Evolutionary conservation across 805 yeast species (phyloP).

Genomic region (Barnettozyma sp.): DNA sequence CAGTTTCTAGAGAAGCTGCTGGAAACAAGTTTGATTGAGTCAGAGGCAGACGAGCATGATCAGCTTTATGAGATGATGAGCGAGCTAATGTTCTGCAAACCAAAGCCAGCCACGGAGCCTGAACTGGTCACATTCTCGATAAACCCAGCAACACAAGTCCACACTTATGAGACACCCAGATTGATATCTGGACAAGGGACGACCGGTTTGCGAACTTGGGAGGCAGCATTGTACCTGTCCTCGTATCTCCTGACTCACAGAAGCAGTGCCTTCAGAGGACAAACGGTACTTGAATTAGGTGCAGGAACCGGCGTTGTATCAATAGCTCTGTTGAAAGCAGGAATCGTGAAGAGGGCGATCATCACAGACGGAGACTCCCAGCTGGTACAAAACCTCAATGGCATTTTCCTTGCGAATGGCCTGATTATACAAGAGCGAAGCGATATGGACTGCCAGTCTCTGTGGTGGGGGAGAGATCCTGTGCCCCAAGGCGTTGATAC

Average conservation of each 20-base stretch:
- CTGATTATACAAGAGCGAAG: constrained; percentile 12
- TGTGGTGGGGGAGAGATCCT: constrained; percentile 55
- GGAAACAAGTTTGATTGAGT: constrained; percentile 24
- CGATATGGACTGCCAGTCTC: constrained; percentile 28
- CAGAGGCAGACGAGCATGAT: constrained; percentile 32
- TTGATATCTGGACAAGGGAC: constrained; percentile 70
- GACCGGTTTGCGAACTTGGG: constrained; percentile 92
- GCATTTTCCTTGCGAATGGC: constrained; percentile 41
- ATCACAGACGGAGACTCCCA: constrained; percentile 66
- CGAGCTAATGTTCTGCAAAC: constrained; percentile 21
- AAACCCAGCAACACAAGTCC: constrained; percentile 15
- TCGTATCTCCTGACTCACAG: constrained; percentile 34
- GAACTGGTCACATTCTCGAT: constrained; percentile 31
- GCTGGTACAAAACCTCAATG: constrained; percentile 40
- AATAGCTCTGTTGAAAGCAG: constrained; percentile 24
- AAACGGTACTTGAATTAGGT: constrained; percentile 63
- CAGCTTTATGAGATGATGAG: constrained; percentile 31
- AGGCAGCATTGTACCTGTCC: constrained; percentile 69
- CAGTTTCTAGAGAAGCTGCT: constrained; percentile 31
- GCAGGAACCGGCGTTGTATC: constrained; percentile 87
- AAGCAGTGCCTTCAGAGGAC: constrained; percentile 14
- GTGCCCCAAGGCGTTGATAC: constrained; percentile 40
- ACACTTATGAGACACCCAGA: constrained; percentile 53
- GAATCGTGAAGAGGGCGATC: constrained; percentile 26
- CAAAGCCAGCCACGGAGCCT: constrained; percentile 22